Conservation (phyloP, 2,329 filamentous ascomycete species). For the Aureobasidium pullulans region DNA sequence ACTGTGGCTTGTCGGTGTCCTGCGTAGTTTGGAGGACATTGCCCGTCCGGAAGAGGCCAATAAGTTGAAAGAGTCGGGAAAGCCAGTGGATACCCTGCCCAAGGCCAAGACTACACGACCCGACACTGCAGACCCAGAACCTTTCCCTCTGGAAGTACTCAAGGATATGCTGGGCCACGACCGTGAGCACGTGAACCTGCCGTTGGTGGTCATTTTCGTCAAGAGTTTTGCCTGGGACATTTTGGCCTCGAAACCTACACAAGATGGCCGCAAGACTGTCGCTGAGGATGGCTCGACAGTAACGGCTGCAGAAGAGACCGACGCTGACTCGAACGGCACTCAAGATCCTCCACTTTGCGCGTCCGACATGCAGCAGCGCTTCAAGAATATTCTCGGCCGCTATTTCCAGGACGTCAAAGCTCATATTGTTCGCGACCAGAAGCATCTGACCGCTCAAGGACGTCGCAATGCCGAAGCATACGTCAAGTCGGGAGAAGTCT, state of each 20-base stretch:
- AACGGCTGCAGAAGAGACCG: constrained; percentile 44
- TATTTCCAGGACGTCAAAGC: constrained; percentile 92
- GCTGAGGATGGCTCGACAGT: constrained; percentile 70
- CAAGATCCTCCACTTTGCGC: constrained; percentile 69
- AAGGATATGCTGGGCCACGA: constrained; percentile 95
- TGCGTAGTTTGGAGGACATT: constrained; percentile 71
- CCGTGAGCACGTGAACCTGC: constrained; percentile 82
- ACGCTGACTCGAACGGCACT: constrained; percentile 39
- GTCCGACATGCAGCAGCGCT: constrained; percentile 73
- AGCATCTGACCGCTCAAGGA: constrained; percentile 75
- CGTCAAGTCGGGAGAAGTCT: constrained; percentile 96
- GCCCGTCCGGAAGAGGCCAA: constrained; percentile 57
- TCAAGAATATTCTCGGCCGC: constrained; percentile 73
- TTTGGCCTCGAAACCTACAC: constrained; percentile 65
- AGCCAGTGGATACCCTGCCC: constrained; percentile 46
- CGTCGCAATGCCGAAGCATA: constrained; percentile 96
- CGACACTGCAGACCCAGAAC: constrained; percentile 67
- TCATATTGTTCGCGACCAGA: constrained; percentile 86
- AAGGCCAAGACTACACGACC: constrained; percentile 49
- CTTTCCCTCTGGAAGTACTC: constrained; percentile 93
- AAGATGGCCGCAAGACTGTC: constrained; percentile 74
- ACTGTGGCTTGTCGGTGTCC: constrained; percentile 84
- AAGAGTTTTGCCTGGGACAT: constrained; percentile 97
- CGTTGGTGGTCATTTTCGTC: constrained; percentile 87
- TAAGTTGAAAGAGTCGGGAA: constrained; percentile 50